Evolutionary conservation across 2,329 filamentous ascomycete species (phyloP), one percentile per base, ranked within the genome.

Genomic region (Sporothrix brasiliensis): DNA sequence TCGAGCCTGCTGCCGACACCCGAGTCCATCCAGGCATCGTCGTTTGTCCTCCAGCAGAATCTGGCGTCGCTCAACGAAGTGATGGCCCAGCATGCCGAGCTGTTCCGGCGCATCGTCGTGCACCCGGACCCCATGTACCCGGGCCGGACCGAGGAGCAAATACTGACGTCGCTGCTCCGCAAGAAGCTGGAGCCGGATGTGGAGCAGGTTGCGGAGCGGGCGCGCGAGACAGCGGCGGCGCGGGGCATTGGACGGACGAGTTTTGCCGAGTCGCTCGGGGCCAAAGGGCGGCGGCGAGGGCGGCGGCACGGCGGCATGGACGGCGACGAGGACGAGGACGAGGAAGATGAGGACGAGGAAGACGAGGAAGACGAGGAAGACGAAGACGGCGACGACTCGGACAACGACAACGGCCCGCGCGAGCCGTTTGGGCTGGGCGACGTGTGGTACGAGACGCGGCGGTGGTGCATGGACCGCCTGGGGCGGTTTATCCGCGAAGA

Each of bases 141-240:
- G 4, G 90, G 88, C 50, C 89, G 86, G 75, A 89, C 86, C 5
- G 88, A 92, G 71, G 88, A 91, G 78, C 81, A 79, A 65, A 83
- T 92, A 4, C 84, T 94, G 1, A 84, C 87, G 34, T 87, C 90
- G 75, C 83, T 97, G 2, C 83, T 96, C 44, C 89, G 92, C 52
- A 96, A 95, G 80, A 95, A 95, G 78, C 85, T 93, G 65, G 92
- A 95, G 74, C 92, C 92, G 0, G 85, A 87, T 30, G 89, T 93
- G 21, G 91, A 94, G 77, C 88, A 89, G 70, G 89, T 90, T 81
- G 88, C 94, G 34, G 86, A 88, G 27, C 82, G 88, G 67, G 90
- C 89, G 0, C 85, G 87, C 49, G 83, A 83, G 71, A 81, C 82
- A 39, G 82, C 83, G 14, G 77, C 75, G 13, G 74, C 75, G 10